These are phyloP conservation scores for Lactarius sp. DNA, from an alignment of 768 basidiomycete genomes.

Conservation along the genomic window DNA sequence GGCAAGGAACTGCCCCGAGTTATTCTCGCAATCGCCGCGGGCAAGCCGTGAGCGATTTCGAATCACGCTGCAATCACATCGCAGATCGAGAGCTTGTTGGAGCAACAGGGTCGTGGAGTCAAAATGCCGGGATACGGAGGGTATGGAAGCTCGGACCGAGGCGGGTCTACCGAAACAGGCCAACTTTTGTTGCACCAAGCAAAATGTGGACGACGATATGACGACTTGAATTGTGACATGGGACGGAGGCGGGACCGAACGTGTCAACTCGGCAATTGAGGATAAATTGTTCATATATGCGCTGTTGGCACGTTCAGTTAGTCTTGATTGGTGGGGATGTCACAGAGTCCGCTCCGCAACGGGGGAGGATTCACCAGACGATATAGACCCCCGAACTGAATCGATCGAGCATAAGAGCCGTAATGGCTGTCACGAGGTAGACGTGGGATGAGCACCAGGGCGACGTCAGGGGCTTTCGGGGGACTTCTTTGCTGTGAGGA, in stretches of 20 bases:
- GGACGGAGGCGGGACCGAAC: not conserved
- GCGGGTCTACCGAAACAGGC: no score
- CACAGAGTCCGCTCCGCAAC: not conserved
- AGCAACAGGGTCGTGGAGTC: no score
- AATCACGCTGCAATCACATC: no score
- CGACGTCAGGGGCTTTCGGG: not conserved
- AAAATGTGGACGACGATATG: no score
- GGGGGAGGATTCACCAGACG: not conserved
- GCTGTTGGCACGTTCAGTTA: not conserved
- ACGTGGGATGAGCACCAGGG: not conserved
- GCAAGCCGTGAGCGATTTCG: no score
- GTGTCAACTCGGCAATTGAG: not conserved
- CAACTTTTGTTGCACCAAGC: no score
- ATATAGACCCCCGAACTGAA: constrained; percentile 3
- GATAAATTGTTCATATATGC: constrained; percentile 2
- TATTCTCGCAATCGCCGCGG: no score
- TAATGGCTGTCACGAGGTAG: not conserved
- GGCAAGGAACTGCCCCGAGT: no score
- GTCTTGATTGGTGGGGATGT: not conserved
- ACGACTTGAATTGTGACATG: not conserved
- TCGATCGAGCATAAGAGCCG: not conserved
- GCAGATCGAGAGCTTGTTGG: no score
- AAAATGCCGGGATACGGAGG: no score
- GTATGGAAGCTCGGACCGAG: no score
- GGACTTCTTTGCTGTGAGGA: not conserved